Base-by-base conservation (phyloP, 768 basidiomycete species). In the Candolleomyces eurysporus region DNA sequence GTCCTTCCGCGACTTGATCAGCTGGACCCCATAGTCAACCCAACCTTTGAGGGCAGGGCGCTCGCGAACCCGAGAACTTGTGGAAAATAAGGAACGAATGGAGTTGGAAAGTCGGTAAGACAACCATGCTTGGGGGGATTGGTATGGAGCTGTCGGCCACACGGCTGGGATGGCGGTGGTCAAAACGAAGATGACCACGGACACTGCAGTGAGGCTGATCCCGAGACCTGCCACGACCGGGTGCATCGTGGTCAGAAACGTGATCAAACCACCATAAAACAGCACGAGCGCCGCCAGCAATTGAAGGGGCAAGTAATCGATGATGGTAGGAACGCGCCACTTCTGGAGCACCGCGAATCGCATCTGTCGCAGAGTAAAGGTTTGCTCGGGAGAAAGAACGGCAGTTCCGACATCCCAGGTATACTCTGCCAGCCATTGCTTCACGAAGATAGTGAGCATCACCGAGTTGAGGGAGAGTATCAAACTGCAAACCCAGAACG, bases 351-450 rank as follows among this genome's bases (percentile, higher is more conserved):
- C 10, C 49, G 51, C 32, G 26, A 59, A 59, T 4, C 58, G 58
- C 17, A 59, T 26, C 5, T 59, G 58, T 9, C 58, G 58, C 5
- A 59, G 43, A 17, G 58, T 22, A 21, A 45, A 45, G 45, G 11
- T 50, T 5, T 43, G 21, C 4, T 49, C 4, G 30, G 45, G 57
- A 4, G 57, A 9, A 9, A 40, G 13, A 32, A 36, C 48, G 22
- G 31, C 5, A 26, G 26, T 11, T 13, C 53, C 53, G 19, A 21
- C 22, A n/a, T 51, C 49, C 57, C 46, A 48, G 19, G 32, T 21
- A 22, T 59, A 59, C 26, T 59, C 58, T 9, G 36, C 32, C 19
- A 59, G 58, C 58, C 58, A 59, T 19, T 59, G 58, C 36, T 51
- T 50, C 30, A 50, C 31, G 0, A 59, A 32, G 2, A 59, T 52